Evolutionary conservation across 192 early-diverging fungal species (phyloP).

Genomic region (Dissophora ornata): DNA sequence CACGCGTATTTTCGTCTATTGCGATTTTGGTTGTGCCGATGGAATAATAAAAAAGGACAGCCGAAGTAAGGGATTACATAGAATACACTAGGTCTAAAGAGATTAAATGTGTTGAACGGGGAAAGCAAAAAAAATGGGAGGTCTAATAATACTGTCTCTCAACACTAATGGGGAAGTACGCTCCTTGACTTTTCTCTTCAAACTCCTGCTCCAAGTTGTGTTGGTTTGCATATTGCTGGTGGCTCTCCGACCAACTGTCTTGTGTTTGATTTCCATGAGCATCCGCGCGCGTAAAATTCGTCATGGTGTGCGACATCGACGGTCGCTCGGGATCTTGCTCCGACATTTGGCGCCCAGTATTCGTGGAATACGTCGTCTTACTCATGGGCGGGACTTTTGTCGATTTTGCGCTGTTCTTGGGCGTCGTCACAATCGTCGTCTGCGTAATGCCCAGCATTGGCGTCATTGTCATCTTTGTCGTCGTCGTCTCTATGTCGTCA

Average conservation of each 20-base stretch:
- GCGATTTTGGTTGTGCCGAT: no score
- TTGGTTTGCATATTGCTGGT: slow-evolving; percentile 2
- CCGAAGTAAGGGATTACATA: no score
- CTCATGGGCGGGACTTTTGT: not conserved
- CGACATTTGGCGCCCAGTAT: not conserved
- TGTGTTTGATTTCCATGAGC: not conserved
- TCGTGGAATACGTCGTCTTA: not conserved
- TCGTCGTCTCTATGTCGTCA: not conserved
- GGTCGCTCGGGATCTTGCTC: not conserved
- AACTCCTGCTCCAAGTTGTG: slow-evolving; percentile 10
- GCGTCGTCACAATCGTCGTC: slow-evolving; percentile 12
- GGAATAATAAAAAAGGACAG: no score
- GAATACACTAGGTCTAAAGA: no score
- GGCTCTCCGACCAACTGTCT: not conserved
- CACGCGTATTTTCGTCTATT: no score
- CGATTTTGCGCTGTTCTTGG: not conserved
- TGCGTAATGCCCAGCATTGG: not conserved
- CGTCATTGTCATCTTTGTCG: not conserved
- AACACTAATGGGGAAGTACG: slow-evolving; percentile 13
- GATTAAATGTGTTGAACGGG: no score
- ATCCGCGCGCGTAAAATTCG: not conserved
- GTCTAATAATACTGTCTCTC: not conserved
- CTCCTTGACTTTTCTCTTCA: slow-evolving; percentile 11
- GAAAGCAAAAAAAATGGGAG: no score
- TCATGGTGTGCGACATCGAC: not conserved